Conservation (phyloP, 2,329 filamentous ascomycete species). For the Exophiala spinifera region DNA sequence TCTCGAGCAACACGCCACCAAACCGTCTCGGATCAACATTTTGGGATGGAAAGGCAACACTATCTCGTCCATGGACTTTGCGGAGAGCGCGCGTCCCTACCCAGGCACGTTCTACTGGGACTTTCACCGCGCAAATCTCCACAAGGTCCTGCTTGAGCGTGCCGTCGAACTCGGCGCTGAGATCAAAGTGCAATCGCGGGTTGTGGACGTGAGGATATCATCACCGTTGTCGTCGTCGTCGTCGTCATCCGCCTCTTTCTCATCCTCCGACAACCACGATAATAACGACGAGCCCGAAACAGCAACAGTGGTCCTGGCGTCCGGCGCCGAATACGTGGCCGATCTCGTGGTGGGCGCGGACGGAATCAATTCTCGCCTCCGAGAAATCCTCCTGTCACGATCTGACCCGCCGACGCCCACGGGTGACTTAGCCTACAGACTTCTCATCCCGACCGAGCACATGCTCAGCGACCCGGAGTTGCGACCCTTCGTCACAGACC, state of each 20-base stretch:
- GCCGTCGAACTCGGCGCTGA: constrained; percentile 42
- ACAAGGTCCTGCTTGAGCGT: constrained; percentile 41
- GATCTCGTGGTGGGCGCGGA: constrained; percentile 51
- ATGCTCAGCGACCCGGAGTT: constrained; percentile 50
- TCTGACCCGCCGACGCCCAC: constrained; percentile 49
- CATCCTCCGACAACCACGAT: not conserved
- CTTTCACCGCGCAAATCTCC: constrained; percentile 51
- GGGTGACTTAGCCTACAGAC: constrained; percentile 56
- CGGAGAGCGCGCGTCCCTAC: constrained; percentile 31
- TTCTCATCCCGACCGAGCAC: constrained; percentile 49
- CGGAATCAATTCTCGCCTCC: constrained; percentile 45
- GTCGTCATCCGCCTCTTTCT: no score
- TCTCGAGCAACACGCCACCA: constrained; percentile 28
- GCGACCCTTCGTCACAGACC: constrained; percentile 44
- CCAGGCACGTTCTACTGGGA: constrained; percentile 44
- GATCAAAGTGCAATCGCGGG: constrained; percentile 31
- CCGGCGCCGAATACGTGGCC: constrained; percentile 30
- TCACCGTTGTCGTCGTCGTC: no score
- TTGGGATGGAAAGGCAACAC: constrained; percentile 15
- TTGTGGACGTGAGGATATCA: constrained; percentile 20
- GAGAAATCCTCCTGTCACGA: constrained; percentile 44
- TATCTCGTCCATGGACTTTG: constrained; percentile 37
- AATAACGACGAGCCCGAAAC: constrained; percentile 30
- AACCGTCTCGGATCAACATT: constrained; percentile 33
- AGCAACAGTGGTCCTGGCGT: constrained; percentile 33